These are phyloP conservation scores for Zoysia pacifica DNA, from an alignment of 176 grass and related monocot genomes.

Conservation along the genomic window DNA sequence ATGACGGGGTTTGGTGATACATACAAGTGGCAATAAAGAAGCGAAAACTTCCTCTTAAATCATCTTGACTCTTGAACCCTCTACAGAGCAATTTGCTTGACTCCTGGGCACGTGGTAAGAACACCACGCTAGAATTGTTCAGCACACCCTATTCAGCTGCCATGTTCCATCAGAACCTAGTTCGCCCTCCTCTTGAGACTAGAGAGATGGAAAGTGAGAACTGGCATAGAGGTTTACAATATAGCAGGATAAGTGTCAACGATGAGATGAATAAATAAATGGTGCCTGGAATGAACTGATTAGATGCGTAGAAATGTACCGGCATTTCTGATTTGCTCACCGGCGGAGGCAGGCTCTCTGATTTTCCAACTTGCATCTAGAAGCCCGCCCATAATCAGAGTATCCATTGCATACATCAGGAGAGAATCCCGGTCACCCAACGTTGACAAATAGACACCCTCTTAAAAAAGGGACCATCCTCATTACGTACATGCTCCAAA, in stretches of 20 bases:
- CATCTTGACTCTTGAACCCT: background rate
- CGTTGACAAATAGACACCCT: background rate
- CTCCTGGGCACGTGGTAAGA: background rate
- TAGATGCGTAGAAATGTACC: too few species aligned
- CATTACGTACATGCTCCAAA: too few species aligned
- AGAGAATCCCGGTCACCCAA: background rate
- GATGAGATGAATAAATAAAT: background rate
- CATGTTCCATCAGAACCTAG: background rate
- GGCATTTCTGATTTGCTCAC: too few species aligned
- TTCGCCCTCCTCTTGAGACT: background rate
- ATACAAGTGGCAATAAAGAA: too few species aligned
- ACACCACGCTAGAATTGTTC: background rate
- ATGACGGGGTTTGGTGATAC: too few species aligned
- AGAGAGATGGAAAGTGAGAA: conserved; percentile 12
- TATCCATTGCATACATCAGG: too few species aligned
- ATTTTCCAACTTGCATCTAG: background rate
- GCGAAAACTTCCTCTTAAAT: background rate
- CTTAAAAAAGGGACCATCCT: background rate
- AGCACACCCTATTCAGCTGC: background rate
- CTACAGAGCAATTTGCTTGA: background rate
- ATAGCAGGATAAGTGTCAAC: too few species aligned
- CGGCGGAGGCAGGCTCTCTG: background rate
- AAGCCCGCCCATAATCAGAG: background rate
- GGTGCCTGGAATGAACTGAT: too few species aligned
- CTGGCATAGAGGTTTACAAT: background rate